Conservation (phyloP, 2,329 filamentous ascomycete genomes). For the Ramularia endophylla region DNA sequence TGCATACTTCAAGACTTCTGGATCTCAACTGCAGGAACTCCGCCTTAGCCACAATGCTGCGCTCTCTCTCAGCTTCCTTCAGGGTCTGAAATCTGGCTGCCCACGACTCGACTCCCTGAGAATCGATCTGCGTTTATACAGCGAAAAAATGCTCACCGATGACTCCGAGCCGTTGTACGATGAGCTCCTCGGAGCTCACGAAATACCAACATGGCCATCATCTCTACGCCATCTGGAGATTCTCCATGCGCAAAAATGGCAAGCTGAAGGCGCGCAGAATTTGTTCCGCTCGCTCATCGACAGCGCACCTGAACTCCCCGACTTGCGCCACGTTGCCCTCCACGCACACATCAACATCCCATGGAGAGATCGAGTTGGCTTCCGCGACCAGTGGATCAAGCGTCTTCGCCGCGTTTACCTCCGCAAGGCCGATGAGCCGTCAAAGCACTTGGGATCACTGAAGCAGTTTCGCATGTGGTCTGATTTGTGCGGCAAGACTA, state of each 20-base stretch:
- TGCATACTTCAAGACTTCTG: slow-evolving; percentile 61
- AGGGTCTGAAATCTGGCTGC: slow-evolving; percentile 59
- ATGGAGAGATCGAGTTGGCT: slow-evolving; percentile 75
- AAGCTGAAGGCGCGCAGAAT: slow-evolving; percentile 60
- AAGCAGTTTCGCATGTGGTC: slow-evolving; percentile 40
- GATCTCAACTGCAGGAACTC: slow-evolving; percentile 60
- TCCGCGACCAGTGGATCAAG: slow-evolving; percentile 72
- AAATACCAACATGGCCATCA: slow-evolving; percentile 73
- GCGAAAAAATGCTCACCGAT: slow-evolving; percentile 58
- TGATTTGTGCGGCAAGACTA: slow-evolving; percentile 12
- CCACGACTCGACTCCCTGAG: slow-evolving; percentile 64
- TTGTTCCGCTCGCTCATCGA: slow-evolving; percentile 76
- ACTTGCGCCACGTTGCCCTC: slow-evolving; percentile 65
- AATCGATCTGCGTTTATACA: slow-evolving; percentile 76
- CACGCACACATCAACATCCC: slow-evolving; percentile 71
- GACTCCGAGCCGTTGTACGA: slow-evolving; percentile 73
- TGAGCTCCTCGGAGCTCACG: slow-evolving; percentile 53
- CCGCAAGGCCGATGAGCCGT: slow-evolving; percentile 42
- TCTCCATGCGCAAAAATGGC: slow-evolving; percentile 69
- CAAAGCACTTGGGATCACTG: slow-evolving; percentile 37
- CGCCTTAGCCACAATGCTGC: slow-evolving; percentile 73
- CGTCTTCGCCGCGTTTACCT: slow-evolving; percentile 63
- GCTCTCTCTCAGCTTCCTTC: slow-evolving; percentile 69
- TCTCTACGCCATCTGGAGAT: slow-evolving; percentile 67
- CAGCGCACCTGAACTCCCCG: slow-evolving; percentile 57